A percentile compares a stretch with the other conserved stretches of the same genome.
These are phyloP conservation scores for Termitomyces heimii DNA, from an alignment of 768 basidiomycete genomes.

Conservation along the genomic window DNA sequence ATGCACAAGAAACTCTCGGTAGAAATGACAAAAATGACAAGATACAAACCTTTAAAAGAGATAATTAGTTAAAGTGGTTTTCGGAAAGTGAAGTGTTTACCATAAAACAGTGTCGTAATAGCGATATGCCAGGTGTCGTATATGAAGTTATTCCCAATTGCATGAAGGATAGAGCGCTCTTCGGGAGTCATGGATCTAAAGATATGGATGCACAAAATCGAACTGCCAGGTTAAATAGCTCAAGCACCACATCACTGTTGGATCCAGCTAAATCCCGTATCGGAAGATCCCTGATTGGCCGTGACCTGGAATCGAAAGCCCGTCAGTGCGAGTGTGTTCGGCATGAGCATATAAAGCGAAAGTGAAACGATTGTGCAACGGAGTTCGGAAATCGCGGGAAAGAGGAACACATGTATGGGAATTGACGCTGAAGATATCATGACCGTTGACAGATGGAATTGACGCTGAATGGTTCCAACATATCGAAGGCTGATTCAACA, in stretches of 20 bases:
- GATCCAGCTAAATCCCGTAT: no score
- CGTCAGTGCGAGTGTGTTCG: neutral
- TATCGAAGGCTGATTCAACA: neutral
- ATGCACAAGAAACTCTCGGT: neutral
- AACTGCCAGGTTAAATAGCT: neutral
- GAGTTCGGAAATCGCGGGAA: neutral
- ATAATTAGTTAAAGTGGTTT: neutral
- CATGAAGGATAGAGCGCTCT: neutral
- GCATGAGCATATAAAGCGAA: neutral
- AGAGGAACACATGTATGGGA: neutral
- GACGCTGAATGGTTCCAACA: neutral
- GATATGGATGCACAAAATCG: neutral
- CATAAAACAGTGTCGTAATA: neutral
- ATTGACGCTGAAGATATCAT: neutral
- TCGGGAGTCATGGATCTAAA: neutral
- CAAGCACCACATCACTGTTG: no score
- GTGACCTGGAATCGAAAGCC: neutral
- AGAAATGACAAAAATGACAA: neutral
- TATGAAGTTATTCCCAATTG: neutral
- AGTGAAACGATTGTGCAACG: neutral
- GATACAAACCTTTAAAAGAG: neutral
- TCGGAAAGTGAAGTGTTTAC: neutral
- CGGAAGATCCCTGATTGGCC: neutral
- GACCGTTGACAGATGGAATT: neutral
- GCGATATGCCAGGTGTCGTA: neutral